Evolutionary conservation across 768 basidiomycete genomes (phyloP).

Genomic region (Xerocomellus dryophilus): DNA sequence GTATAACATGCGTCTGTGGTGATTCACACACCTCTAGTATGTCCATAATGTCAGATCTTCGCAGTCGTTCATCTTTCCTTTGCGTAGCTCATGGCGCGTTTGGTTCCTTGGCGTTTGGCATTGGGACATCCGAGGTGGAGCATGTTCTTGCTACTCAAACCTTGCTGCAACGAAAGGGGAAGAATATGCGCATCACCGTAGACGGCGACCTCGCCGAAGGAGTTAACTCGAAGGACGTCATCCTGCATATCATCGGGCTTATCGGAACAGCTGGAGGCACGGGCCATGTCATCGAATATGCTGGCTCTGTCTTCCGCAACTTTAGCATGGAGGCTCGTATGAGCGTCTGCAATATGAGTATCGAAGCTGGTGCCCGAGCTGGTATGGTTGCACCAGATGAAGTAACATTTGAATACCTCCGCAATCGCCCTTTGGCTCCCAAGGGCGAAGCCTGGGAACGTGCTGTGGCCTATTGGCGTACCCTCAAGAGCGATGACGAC

Average conservation of each 20-base stretch:
- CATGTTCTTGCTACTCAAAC: constrained; percentile 93
- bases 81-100: constrained; percentile 82
- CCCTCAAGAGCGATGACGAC: constrained; percentile 74
- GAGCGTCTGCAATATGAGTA: constrained; percentile 94
- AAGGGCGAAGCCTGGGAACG: constrained; percentile 83
- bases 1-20: constrained; percentile 84
- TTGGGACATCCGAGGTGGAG: constrained; percentile 92
- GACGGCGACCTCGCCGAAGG: constrained; percentile 79
- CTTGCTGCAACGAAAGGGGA: constrained; percentile 79
- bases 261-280: constrained; percentile 95
- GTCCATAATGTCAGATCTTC: constrained; percentile 25
- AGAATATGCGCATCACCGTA: constrained; percentile 91
- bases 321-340: constrained; percentile 90
- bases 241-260: constrained; percentile 84
- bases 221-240: constrained; percentile 86
- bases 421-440: constrained; percentile 75
- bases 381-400: constrained; percentile 93
- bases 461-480: constrained; percentile 83
- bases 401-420: constrained; percentile 80
- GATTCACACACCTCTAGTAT: constrained; percentile 91
- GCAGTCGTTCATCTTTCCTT: not conserved
- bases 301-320: constrained; percentile 81
- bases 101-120: constrained; percentile 89
- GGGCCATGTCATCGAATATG: constrained; percentile 88
- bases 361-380: constrained; percentile 89